Evolutionary conservation across 495 filamentous ascomycete species (phyloP).

Genomic region (Penicillium manginii): DNA sequence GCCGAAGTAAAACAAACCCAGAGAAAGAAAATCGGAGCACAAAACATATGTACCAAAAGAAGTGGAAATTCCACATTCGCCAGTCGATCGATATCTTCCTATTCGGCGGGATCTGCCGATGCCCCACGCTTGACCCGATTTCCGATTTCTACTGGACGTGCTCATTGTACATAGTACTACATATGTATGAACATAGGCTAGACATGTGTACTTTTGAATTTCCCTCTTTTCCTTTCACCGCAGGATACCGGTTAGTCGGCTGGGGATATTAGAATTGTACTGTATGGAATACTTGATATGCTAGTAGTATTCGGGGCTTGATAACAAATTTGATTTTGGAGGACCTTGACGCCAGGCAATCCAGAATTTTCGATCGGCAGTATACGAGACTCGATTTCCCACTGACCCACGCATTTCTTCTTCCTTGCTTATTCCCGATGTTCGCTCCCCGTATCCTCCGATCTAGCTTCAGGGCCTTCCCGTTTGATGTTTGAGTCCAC

Average conservation of each 20-base stretch:
- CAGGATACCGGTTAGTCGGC: neutral
- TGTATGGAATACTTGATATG: too few relatives aligned
- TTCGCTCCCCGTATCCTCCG: neutral
- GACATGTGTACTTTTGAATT: neutral
- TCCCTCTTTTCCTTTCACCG: neutral
- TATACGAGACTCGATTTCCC: slow-evolving; percentile 16
- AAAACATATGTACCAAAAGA: neutral
- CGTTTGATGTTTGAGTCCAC: neutral
- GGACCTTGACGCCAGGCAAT: neutral
- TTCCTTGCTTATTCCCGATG: slow-evolving; percentile 4
- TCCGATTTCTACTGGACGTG: neutral
- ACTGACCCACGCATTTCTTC: neutral
- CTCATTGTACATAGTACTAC: neutral
- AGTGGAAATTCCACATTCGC: neutral
- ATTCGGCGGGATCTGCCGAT: neutral
- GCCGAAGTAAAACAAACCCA: neutral
- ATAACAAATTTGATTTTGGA: neutral
- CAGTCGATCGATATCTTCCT: slow-evolving; percentile 3
- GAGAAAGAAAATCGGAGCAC: neutral
- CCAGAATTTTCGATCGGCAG: slow-evolving; percentile 9
- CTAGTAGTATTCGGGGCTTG: neutral
- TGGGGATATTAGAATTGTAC: too few relatives aligned
- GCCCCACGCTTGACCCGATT: neutral
- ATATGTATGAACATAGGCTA: neutral
- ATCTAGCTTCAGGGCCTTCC: neutral